Conservation (phyloP, 257 asterid species). For the Solanum sejunctum region DNA sequence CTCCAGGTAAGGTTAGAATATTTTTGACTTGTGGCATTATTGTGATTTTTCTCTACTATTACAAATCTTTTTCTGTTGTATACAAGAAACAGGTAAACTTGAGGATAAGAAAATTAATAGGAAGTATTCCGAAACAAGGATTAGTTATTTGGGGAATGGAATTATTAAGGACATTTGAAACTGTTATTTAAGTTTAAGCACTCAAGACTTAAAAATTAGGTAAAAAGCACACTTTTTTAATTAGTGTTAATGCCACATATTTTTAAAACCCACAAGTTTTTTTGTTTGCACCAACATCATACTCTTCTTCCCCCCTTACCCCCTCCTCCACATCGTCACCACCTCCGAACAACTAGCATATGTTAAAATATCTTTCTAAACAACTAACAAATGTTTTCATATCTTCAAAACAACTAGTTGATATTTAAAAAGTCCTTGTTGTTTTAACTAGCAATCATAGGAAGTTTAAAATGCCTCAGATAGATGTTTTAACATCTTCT, state of each 20-base stretch:
- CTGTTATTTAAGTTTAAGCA: neutral
- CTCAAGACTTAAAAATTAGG: neutral
- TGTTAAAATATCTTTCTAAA: neutral
- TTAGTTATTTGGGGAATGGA: neutral
- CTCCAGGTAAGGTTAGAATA: constrained; percentile 54
- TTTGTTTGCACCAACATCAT: neutral
- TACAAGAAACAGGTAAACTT: neutral
- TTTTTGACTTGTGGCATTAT: neutral
- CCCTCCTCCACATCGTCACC: neutral
- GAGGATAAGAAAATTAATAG: neutral
- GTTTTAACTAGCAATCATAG: neutral
- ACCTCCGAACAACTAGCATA: neutral
- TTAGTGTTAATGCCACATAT: neutral
- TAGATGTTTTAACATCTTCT: neutral
- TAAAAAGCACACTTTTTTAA: neutral
- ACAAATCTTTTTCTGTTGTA: neutral
- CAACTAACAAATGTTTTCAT: neutral
- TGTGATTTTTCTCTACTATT: neutral
- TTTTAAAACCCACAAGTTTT: neutral
- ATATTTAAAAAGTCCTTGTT: neutral
- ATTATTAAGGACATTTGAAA: neutral
- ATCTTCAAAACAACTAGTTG: neutral
- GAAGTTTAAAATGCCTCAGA: neutral
- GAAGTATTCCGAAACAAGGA: neutral
- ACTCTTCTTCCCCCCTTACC: neutral